Base-by-base conservation (phyloP, 2,329 filamentous ascomycete species). In the Fusarium nelsonii region DNA sequence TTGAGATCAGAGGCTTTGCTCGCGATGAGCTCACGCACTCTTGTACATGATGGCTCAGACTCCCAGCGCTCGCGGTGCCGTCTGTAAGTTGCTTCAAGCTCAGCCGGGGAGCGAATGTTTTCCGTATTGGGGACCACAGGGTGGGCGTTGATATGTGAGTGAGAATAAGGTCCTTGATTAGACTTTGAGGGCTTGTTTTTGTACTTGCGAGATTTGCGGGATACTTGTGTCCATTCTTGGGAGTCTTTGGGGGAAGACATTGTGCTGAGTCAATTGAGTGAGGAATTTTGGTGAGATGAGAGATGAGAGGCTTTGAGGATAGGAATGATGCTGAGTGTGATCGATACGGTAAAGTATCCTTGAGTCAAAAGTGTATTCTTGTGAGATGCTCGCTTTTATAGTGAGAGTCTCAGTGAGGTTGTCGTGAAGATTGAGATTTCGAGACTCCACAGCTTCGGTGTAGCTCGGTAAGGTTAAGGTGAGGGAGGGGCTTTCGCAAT, bases 21-120 rank as follows among this genome's bases (percentile, higher is more conserved):
- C 1, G 69, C 55, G 6, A 86, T 51, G 5, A 83, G 68, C 1
- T 73, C 68, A 7, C 74, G 70, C 5, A 88, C 75, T 8, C 66
- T 65, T 2, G 58, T 49, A 66, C 77, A 79, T 23, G 70, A 71
- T 0, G 70, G 33, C 1, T 74, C 75, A 2, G 68, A 46, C 36
- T 74, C 70, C 75, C 76, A 80, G n/a, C 73, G 70, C 30, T 65
- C 11, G 18, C 73, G 71, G 44, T 77, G 55, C 7, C 52, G 62
- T 40, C 55, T 62, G 62, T 79, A 78, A 41, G 23, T 39, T 80
- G 78, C 46, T 67, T 58, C 28, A 70, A 81, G 74, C 11, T 77
- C 77, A 11, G 67, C 45, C 8, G 72, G 68, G 26, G 74, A 63
- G 30, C 69, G 64, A 30, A 69, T 58, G 48, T 68, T 58, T 3